Evolutionary conservation across 1,284 basidiomycete genomes (phyloP), one percentile per base, ranked within the genome.

Genomic region (Ceratobasidium sp.): DNA sequence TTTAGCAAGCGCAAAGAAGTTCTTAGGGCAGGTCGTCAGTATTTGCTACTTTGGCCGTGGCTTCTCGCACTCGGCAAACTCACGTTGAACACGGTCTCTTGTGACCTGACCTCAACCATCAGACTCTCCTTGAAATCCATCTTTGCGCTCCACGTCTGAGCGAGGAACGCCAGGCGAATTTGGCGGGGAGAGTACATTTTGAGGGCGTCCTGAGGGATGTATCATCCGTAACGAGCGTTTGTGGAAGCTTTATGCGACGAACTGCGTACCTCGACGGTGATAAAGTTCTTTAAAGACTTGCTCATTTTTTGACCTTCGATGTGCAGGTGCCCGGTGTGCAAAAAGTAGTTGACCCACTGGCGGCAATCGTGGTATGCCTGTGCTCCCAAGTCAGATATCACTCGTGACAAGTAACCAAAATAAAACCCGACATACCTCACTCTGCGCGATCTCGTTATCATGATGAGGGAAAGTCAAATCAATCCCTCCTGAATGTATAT

Each of bases 241-340:
- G 58, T 16, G n/a, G 14, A 18, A 38, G 18, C 8, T 46, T 12
- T 28, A 46, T 61, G 40, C 36, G n/a, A 25, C 25, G 30, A 30
- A 18, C 59, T n/a, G 79, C 90, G 81, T 78, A 95, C 95, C 78
- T 97, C 93, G 77, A 99, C 97, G 7, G 96, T 97, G 78, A 99
- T 98, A 78, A 99, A 99, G 80, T 99, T 99, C 82, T 99, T 99
- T 73, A 99, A 83, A 8, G 95, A 97, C 82, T 99, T 99, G 83
- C 93, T 95, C 97, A 99, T 99, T 82, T 99, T 99, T 75, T 98
- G 84, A 21, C 97, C 97, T 80, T 98, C 96, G 77, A 99, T 99
- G 81, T 99, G 96, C 44, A 99, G 83, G 83, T 99, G 97, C 3
- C 97, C 97, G 0, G 96, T 99, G 81, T 99, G 97, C 70, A 99